Conservation (phyloP, 768 basidiomycete genomes). For the Mycena polygramma region DNA sequence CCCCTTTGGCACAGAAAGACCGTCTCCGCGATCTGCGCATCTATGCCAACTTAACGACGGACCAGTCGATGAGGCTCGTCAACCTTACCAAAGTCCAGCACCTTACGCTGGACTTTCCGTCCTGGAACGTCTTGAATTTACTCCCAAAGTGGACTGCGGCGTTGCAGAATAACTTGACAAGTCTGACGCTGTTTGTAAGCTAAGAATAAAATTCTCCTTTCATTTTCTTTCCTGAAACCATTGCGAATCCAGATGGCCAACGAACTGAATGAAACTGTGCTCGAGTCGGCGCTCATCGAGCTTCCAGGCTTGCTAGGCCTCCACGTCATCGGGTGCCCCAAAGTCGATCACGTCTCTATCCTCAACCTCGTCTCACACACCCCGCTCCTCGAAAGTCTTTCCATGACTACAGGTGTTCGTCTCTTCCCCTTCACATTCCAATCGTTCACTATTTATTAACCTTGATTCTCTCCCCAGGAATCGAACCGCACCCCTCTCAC, state of each 20-base stretch:
- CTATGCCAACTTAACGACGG: slow-evolving; percentile 63
- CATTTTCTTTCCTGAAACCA: neutral
- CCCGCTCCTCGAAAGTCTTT: slow-evolving; percentile 70
- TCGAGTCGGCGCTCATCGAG: slow-evolving; percentile 61
- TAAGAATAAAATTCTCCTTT: neutral
- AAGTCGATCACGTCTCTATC: slow-evolving; percentile 65
- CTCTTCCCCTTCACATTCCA: neutral
- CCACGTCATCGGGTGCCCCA: slow-evolving; percentile 72
- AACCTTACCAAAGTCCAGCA: slow-evolving; percentile 55
- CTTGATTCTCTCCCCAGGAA: slow-evolving; percentile 55
- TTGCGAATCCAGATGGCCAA: slow-evolving; percentile 61
- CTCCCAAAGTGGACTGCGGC: slow-evolving; percentile 69
- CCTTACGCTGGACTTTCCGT: slow-evolving; percentile 70
- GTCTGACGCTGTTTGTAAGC: slow-evolving; percentile 73
- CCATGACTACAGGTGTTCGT: slow-evolving; percentile 72
- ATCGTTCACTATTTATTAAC: slow-evolving; percentile 1
- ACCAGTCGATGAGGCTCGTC: slow-evolving; percentile 61
- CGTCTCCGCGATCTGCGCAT: slow-evolving; percentile 63
- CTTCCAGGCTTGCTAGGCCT: slow-evolving; percentile 69
- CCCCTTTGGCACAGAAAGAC: slow-evolving; percentile 57
- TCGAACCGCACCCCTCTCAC: slow-evolving; percentile 43
- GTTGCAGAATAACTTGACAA: slow-evolving; percentile 60
- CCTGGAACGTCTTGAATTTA: slow-evolving; percentile 70
- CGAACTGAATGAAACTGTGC: slow-evolving; percentile 65
- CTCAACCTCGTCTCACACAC: slow-evolving; percentile 61